A percentile compares a stretch with the other conserved stretches of the same genome.
Evolutionary conservation across 495 filamentous ascomycete genomes (phyloP).

Genomic region (Trichocladium antarcticum): DNA sequence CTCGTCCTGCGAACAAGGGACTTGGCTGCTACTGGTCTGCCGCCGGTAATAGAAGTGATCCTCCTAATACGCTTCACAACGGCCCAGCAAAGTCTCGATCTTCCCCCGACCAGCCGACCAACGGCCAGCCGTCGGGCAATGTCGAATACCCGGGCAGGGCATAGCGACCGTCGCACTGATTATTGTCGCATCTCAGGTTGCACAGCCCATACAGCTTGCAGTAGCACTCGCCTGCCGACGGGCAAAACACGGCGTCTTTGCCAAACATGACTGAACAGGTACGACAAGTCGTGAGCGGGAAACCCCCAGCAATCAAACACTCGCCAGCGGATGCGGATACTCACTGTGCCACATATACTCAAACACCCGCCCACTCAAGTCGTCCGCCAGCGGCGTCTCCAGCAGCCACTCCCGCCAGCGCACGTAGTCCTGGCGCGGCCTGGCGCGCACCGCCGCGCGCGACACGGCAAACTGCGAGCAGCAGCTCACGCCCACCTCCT

Average conservation of each 20-base stretch:
- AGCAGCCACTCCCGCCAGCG: slow-evolving; percentile 50
- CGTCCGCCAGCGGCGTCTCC: slow-evolving; percentile 46
- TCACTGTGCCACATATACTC: slow-evolving; percentile 68
- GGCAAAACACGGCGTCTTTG: slow-evolving; percentile 44
- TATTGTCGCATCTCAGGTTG: slow-evolving; percentile 28
- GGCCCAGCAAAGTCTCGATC: slow-evolving; percentile 17
- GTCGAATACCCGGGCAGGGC: slow-evolving; percentile 22
- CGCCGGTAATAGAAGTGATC: too few species aligned
- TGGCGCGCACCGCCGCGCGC: slow-evolving; percentile 37
- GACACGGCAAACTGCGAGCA: slow-evolving; percentile 64
- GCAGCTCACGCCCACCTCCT: slow-evolving; percentile 47
- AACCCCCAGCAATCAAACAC: slow-evolving; percentile 6
- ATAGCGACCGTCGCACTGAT: slow-evolving; percentile 25
- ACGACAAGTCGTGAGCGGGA: slow-evolving; percentile 23
- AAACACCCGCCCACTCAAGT: slow-evolving; percentile 50
- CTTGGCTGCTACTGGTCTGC: too few species aligned
- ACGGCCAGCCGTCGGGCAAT: slow-evolving; percentile 31
- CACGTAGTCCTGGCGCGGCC: slow-evolving; percentile 44
- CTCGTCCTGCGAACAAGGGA: too few species aligned
- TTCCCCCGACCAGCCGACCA: slow-evolving; percentile 26
- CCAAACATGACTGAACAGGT: slow-evolving; percentile 31
- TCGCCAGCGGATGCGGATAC: slow-evolving; percentile 21
- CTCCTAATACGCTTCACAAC: background rate
- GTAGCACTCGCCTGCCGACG: slow-evolving; percentile 46
- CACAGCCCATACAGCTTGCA: slow-evolving; percentile 55